Evolutionary conservation across 2,329 filamentous ascomycete genomes (phyloP).

Genomic region (Penicillium sp.): DNA sequence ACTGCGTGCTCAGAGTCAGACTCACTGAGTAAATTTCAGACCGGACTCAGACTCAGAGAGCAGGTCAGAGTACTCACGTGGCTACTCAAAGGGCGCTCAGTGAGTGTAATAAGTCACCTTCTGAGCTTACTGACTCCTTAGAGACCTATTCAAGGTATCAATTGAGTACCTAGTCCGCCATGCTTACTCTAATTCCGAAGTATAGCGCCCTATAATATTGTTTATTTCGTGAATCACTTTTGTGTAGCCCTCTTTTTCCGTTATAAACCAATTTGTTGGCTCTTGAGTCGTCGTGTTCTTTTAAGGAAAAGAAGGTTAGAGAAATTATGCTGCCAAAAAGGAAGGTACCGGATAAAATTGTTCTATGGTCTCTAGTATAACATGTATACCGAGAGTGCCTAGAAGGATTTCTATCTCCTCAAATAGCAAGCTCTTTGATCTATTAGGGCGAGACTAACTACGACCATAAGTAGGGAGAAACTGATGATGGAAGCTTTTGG

Average conservation of each 20-base stretch:
- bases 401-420: no score
- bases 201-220: slow-evolving; percentile 13
- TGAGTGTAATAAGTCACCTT: not conserved
- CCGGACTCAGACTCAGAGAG: slow-evolving; percentile 7
- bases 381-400: no score
- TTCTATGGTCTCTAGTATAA: no score
- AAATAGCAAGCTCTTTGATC: no score
- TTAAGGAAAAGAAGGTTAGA: not conserved
- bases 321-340: no score
- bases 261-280: slow-evolving; percentile 6
- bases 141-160: slow-evolving; percentile 13
- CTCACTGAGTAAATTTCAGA: no score
- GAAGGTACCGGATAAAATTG: no score
- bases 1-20: no score
- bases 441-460: no score
- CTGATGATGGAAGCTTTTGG: no score
- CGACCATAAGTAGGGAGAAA: no score
- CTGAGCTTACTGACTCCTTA: slow-evolving; percentile 16
- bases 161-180: slow-evolving; percentile 15
- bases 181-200: slow-evolving; percentile 15
- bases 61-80: no score
- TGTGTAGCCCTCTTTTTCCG: slow-evolving; percentile 9
- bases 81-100: not conserved
- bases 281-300: not conserved
- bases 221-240: slow-evolving; percentile 17